Conservation (phyloP, 805 yeast species). For the Candida germanica region DNA sequence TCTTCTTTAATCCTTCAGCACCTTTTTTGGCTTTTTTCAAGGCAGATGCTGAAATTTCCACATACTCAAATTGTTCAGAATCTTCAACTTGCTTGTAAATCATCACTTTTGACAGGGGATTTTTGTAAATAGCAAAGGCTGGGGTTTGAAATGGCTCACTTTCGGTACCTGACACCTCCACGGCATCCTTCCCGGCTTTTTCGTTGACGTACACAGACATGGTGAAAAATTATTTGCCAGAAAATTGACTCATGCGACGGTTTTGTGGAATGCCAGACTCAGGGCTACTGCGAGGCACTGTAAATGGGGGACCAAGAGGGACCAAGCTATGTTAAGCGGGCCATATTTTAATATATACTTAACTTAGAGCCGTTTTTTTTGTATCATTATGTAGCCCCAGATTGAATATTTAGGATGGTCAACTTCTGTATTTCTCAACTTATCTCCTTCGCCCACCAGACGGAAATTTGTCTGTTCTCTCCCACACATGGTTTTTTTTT, state of each 20-base stretch:
- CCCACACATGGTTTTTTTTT: too few species aligned
- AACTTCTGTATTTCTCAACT: too few species aligned
- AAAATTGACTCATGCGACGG: too few species aligned
- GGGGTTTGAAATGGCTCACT: constrained; percentile 73
- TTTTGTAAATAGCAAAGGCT: constrained; percentile 68
- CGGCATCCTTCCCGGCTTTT: constrained; percentile 61
- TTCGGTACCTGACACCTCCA: constrained; percentile 54
- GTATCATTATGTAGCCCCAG: too few species aligned
- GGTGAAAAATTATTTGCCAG: constrained; percentile 5
- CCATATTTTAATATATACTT: too few species aligned
- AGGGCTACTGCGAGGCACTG: too few species aligned
- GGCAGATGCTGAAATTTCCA: constrained; percentile 84
- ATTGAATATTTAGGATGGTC: too few species aligned
- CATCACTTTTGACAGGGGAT: constrained; percentile 54
- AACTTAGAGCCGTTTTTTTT: too few species aligned
- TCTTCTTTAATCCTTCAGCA: constrained; percentile 85
- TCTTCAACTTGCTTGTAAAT: constrained; percentile 63
- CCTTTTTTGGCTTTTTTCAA: constrained; percentile 96
- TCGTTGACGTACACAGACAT: constrained; percentile 71
- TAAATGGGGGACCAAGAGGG: too few species aligned
- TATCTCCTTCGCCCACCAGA: too few species aligned
- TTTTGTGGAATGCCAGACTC: too few species aligned
- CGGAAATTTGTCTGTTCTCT: neutral
- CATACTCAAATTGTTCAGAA: constrained; percentile 49
- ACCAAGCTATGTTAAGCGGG: too few species aligned